Evolutionary conservation across 768 basidiomycete genomes (phyloP), one percentile per base, ranked within the genome.

Genomic region (Antrodiella citrinella): DNA sequence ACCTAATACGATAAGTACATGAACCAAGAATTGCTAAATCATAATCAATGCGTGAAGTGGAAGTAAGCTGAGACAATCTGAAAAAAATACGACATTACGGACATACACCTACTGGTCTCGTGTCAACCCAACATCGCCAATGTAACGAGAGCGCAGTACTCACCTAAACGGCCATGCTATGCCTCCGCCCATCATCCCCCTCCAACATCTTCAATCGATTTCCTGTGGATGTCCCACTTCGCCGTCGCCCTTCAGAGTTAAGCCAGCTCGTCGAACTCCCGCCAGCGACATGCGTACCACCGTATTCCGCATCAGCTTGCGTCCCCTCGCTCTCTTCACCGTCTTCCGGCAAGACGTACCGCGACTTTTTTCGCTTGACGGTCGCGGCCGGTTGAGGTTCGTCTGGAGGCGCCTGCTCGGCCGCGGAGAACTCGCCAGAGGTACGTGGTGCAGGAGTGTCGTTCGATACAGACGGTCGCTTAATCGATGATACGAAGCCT

Each of bases 301-400:
- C 67, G 50, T 72, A 82, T 63, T 86, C 85, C 18, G 73, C 82
- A 60, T 87, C 86, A 2, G 82, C 84, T 55, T 86, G 78, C n/a
- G 73, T 76, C 1, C 81, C 83, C 26, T 83, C 85, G 54, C 80
- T 81, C 49, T 84, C 81, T 3, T 73, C 72, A 22, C 71, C 77
- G 3, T 80, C 78, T 1, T 77, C 74, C 25, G 74, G 72, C 1
- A 69, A 66, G 4, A 73, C 44, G 53, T 71, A 71, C 26, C 76
- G 71, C 2, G 78, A 78, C 57, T 77, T 83, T 62, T 78, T 78
- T 54, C 73, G 71, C 58, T 70, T 77, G 48, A 74, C 58, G 3
- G 61, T 59, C 18, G 61, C 53, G 4, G 39, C 49, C 1, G 56
- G 25, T 22, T 45, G 47, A 45, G 49, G 49, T 51, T 24, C 52